These are phyloP conservation scores for Cryphonectria parasitica DNA, from an alignment of 2,329 filamentous ascomycete genomes.

Conservation along the genomic window DNA sequence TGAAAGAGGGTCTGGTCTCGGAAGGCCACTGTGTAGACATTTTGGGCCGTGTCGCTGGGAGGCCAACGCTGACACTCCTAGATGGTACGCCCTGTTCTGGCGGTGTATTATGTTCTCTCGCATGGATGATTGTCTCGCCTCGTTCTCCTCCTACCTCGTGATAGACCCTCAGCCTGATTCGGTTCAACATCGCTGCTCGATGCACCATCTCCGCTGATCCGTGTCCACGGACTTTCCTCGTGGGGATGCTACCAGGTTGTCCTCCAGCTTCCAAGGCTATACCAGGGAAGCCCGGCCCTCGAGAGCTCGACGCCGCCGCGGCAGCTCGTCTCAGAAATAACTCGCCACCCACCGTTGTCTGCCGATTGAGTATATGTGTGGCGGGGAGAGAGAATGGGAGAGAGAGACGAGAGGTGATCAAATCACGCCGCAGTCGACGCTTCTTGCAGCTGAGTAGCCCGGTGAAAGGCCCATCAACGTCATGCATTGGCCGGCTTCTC, in stretches of 20 bases:
- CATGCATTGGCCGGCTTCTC: slow-evolving; percentile 55
- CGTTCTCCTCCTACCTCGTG: slow-evolving; percentile 40
- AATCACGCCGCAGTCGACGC: slow-evolving; percentile 62
- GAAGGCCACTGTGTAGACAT: not conserved
- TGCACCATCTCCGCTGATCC: slow-evolving; percentile 52
- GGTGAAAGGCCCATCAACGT: slow-evolving; percentile 63
- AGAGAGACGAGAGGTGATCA: slow-evolving; percentile 73
- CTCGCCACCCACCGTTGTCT: slow-evolving; percentile 51
- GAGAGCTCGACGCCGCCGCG: slow-evolving; percentile 41
- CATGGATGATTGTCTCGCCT: slow-evolving; percentile 33
- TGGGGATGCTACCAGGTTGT: slow-evolving; percentile 19
- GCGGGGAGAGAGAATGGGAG: slow-evolving; percentile 71
- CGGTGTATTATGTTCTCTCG: not conserved
- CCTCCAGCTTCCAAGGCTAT: slow-evolving; percentile 22
- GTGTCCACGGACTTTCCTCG: slow-evolving; percentile 26
- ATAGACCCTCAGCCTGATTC: slow-evolving; percentile 53
- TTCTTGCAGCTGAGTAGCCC: slow-evolving; percentile 64
- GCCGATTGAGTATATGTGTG: slow-evolving; percentile 69
- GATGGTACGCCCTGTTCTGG: not conserved
- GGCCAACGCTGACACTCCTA: no score
- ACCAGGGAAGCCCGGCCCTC: slow-evolving; percentile 28
- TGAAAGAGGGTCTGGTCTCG: not conserved
- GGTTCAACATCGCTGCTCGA: slow-evolving; percentile 69
- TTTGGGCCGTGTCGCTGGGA: not conserved
- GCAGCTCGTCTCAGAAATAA: slow-evolving; percentile 54